A percentile compares a stretch with the other conserved stretches of the same genome.
phyloP scores from a whole-genome alignment of 192 early-diverging fungal genomes.

The Entrophospora sp. region DNA sequence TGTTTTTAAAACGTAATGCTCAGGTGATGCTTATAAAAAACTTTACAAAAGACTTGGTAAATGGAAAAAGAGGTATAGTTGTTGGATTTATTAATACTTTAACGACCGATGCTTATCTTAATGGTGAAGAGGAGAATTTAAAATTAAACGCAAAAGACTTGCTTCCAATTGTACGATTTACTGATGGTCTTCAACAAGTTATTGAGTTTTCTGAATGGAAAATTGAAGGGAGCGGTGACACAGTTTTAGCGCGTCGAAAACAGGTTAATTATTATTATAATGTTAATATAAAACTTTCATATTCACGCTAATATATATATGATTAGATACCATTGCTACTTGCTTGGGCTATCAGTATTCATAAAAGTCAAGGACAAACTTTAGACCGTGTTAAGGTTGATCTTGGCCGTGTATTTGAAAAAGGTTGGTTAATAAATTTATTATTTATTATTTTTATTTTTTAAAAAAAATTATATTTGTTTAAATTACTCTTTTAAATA shows the following conservation, averaged over 20 bases:
- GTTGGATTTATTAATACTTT: conserved; percentile 27
- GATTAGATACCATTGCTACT: conserved; percentile 64
- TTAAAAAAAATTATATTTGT: neutral
- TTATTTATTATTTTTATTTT: neutral
- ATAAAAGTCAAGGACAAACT: conserved; percentile 85
- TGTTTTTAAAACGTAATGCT: conserved; percentile 64
- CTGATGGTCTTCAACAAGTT: conserved; percentile 29
- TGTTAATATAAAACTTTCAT: neutral
- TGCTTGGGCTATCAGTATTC: conserved; percentile 82
- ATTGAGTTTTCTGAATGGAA: conserved; percentile 39
- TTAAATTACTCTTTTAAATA: neutral
- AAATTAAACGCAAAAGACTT: neutral
- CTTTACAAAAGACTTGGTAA: conserved; percentile 54
- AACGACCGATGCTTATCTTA: conserved; percentile 20
- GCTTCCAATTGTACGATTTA: conserved; percentile 29
- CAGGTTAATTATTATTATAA: conserved; percentile 22
- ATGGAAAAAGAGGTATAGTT: conserved; percentile 70
- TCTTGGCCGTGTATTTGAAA: conserved; percentile 68
- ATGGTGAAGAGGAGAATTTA: conserved; percentile 17
- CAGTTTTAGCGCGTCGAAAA: conserved; percentile 25
- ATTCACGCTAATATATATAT: neutral
- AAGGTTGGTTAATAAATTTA: conserved; percentile 28
- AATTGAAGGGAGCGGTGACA: conserved; percentile 31
- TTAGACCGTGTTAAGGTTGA: conserved; percentile 69
- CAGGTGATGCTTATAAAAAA: conserved; percentile 89